These are phyloP conservation scores for Metrosideros polymorpha DNA, from an alignment of 441 rosid genomes.

Conservation along the genomic window DNA sequence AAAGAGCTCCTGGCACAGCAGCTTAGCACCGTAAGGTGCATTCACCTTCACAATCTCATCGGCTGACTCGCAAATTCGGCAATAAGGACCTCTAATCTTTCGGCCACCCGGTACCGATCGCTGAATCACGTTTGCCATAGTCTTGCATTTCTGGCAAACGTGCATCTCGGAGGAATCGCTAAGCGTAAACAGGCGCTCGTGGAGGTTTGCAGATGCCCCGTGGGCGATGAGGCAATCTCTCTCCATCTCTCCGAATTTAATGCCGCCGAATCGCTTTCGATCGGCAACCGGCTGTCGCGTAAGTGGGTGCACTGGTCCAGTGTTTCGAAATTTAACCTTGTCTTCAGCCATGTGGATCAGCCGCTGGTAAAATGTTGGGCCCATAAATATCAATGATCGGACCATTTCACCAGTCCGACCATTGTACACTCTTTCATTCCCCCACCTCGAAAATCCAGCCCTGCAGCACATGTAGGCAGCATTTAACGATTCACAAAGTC, in stretches of 20 bases:
- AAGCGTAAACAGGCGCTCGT: slow-evolving; percentile 72
- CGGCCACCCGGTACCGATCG: slow-evolving; percentile 38
- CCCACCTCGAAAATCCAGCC: slow-evolving; percentile 86
- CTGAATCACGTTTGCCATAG: slow-evolving; percentile 58
- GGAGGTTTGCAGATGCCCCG: slow-evolving; percentile 72
- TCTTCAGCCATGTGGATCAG: slow-evolving; percentile 90
- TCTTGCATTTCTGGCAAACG: slow-evolving; percentile 53
- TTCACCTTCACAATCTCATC: slow-evolving; percentile 58
- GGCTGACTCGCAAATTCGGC: slow-evolving; percentile 44
- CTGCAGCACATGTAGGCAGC: slow-evolving; percentile 23
- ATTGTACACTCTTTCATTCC: slow-evolving; percentile 67
- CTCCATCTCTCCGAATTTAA: slow-evolving; percentile 94
- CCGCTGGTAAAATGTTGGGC: slow-evolving; percentile 84
- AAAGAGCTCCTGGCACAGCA: slow-evolving; percentile 75
- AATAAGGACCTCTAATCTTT: slow-evolving; percentile 67
- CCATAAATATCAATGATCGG: slow-evolving; percentile 65
- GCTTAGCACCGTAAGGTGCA: slow-evolving; percentile 86
- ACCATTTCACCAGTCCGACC: slow-evolving; percentile 81
- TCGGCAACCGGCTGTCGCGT: slow-evolving; percentile 87
- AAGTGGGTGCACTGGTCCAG: slow-evolving; percentile 91
- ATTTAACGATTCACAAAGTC: not conserved
- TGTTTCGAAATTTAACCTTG: slow-evolving; percentile 87
- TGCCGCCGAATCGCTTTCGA: slow-evolving; percentile 77
- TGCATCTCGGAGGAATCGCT: slow-evolving; percentile 81
- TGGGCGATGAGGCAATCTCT: slow-evolving; percentile 88